Evolutionary conservation across 2,329 filamentous ascomycete species (phyloP).

Genomic region (Colletotrichum noveboracense): DNA sequence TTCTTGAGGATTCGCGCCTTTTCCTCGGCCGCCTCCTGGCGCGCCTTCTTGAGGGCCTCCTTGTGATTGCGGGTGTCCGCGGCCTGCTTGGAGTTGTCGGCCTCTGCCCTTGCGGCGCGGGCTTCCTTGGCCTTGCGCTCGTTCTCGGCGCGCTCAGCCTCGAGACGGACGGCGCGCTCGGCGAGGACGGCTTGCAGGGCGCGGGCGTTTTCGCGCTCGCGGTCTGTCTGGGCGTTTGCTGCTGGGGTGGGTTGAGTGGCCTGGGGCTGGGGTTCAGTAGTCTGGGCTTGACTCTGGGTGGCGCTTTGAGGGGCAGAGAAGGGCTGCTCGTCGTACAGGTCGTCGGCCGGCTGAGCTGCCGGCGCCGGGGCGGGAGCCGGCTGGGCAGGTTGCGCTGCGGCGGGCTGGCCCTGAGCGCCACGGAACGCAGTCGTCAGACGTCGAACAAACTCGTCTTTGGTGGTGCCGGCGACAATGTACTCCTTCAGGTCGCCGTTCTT

Average conservation of each 20-base stretch:
- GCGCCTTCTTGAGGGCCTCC: conserved; percentile 64
- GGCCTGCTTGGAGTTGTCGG: conserved; percentile 30
- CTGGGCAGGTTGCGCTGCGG: not conserved
- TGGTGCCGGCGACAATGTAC: conserved; percentile 70
- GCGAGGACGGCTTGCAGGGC: conserved; percentile 45
- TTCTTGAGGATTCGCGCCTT: conserved; percentile 73
- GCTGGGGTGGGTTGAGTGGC: not conserved
- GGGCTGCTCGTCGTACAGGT: not conserved
- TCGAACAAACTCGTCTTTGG: conserved; percentile 69
- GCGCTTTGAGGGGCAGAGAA: not conserved
- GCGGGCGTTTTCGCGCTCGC: conserved; percentile 21
- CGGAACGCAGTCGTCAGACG: conserved; percentile 49
- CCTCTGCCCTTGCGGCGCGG: conserved; percentile 49
- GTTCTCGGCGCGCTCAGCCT: conserved; percentile 45
- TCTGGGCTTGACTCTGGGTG: not conserved
- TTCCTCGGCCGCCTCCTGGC: conserved; percentile 71
- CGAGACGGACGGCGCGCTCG: conserved; percentile 54
- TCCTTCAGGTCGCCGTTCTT: conserved; percentile 79
- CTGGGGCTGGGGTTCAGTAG: not conserved
- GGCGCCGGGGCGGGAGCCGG: not conserved
- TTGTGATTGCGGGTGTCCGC: conserved; percentile 51
- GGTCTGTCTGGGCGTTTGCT: conserved; percentile 22
- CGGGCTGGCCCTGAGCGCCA: not conserved
- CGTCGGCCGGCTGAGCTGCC: not conserved
- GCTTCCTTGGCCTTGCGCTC: conserved; percentile 57